phyloP scores from a whole-genome alignment of 2,329 filamentous ascomycete genomes.

The Fusarium ambrosium region DNA sequence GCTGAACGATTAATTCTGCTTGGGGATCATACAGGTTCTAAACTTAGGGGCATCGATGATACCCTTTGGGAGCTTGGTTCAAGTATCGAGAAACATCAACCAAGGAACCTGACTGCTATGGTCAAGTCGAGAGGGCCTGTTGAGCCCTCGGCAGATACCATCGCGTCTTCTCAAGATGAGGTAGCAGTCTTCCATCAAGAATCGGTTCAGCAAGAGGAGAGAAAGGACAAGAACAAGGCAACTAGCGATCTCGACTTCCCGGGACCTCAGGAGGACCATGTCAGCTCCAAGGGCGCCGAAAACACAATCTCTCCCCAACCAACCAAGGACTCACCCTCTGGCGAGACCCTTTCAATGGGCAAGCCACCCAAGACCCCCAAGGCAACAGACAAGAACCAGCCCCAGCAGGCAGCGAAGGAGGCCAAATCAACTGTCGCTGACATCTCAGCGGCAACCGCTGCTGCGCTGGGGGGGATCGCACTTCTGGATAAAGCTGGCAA shows the following conservation, averaged over 20 bases:
- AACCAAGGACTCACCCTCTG: neutral
- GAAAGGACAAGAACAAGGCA: constrained; percentile 24
- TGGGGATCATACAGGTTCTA: constrained; percentile 3
- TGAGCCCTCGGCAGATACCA: neutral
- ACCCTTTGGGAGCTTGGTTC: neutral
- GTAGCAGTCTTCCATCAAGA: neutral
- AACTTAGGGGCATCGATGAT: constrained; percentile 1
- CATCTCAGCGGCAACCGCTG: constrained; percentile 40
- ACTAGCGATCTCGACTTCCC: neutral
- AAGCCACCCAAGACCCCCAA: constrained; percentile 1
- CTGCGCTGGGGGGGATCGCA: constrained; percentile 48
- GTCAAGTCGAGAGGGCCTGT: neutral
- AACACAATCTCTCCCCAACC: neutral
- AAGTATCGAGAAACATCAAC: neutral
- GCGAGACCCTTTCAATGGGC: neutral
- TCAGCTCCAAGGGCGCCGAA: neutral
- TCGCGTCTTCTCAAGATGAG: neutral
- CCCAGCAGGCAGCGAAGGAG: constrained; percentile 6
- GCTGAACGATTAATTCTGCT: constrained; percentile 1
- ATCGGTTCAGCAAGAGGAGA: constrained; percentile 4
- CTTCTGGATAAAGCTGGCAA: constrained; percentile 50
- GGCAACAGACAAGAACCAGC: constrained; percentile 2
- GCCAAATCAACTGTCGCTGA: constrained; percentile 23
- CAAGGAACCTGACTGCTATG: neutral
- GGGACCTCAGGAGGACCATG: neutral